Base-by-base conservation (phyloP, 1,139 yeast species). In the Debaryomyces nepalensis region DNA sequence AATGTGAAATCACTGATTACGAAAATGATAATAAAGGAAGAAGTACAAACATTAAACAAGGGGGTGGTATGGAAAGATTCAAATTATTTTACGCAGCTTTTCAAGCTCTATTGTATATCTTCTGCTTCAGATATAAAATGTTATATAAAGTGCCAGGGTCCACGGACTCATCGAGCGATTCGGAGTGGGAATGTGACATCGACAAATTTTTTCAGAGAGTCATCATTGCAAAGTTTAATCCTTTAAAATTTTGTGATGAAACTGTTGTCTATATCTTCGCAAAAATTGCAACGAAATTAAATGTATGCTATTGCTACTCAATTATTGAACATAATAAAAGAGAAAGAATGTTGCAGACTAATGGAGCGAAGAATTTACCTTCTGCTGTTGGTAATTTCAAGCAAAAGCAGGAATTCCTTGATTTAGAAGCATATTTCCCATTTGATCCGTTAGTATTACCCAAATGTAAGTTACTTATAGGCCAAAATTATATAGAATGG, bases 201-300 rank as follows among this genome's bases (percentile, higher is more conserved):
- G 97, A 91, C 58, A 84, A 82, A 63, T 84, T 93, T 51, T 89
- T 91, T 68, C 97, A 88, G 62, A 75, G 96, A 51, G 79, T 87
- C 51, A 83, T 95, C 30, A 78, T 90, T 32, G 85, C 97, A 14
- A 87, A 87, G 57, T 90, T 93, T 70, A 95, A 93, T 60, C 99
- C 99, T 3, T 75, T 95, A 54, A 87, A 88, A 58, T 93, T 84
- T 67, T 90, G 98, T 63, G 93, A 91, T 58, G 95, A 89, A 55
- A 89, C 95, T 11, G 97, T 95, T 41, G 97, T 91, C 46, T 77
- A 84, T 47, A 93, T 91, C 72, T 93, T 93, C 70, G 98, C 99
- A 10, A 86, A 89, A 53, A 81, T 93, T 39, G 90, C 98, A 2
- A 95, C 95, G 51, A 84, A 84, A 55, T 87, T 90, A 51, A 89